These are phyloP conservation scores for Plasmodium vivax DNA, from an alignment of 169 alveolate species.

Conservation along the genomic window DNA sequence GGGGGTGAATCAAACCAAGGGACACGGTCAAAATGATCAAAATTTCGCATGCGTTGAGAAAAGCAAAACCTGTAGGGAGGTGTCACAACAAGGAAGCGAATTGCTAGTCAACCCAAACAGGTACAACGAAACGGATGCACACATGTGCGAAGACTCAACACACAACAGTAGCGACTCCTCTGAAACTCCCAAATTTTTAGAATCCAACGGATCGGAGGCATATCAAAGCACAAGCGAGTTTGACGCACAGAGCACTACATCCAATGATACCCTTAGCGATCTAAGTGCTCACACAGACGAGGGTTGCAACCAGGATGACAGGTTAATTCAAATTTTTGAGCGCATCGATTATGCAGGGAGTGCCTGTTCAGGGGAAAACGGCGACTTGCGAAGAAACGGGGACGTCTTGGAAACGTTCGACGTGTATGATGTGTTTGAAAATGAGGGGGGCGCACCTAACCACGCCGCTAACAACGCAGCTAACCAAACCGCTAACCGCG, in stretches of 20 bases:
- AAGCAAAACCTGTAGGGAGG: neutral
- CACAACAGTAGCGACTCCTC: neutral
- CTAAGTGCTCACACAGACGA: conserved; percentile 5
- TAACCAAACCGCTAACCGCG: neutral
- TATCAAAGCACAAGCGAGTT: conserved; percentile 1
- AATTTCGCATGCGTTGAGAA: neutral
- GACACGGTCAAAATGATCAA: neutral
- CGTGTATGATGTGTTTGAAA: neutral
- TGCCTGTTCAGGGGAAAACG: neutral
- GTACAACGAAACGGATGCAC: neutral
- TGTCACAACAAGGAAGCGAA: neutral
- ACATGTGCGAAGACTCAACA: neutral
- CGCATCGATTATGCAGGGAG: conserved; percentile 8
- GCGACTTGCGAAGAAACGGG: neutral
- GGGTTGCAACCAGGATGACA: neutral
- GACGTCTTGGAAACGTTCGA: neutral
- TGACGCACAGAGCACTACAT: neutral
- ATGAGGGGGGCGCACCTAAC: neutral
- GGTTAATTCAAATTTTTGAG: conserved; percentile 2
- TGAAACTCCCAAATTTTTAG: neutral
- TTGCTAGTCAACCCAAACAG: neutral
- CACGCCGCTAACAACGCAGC: too few species aligned
- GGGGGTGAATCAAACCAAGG: neutral
- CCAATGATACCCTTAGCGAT: conserved; percentile 1
- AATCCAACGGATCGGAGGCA: neutral